Evolutionary conservation across 2,329 filamentous ascomycete species (phyloP).

Genomic region (Clonostachys solani): DNA sequence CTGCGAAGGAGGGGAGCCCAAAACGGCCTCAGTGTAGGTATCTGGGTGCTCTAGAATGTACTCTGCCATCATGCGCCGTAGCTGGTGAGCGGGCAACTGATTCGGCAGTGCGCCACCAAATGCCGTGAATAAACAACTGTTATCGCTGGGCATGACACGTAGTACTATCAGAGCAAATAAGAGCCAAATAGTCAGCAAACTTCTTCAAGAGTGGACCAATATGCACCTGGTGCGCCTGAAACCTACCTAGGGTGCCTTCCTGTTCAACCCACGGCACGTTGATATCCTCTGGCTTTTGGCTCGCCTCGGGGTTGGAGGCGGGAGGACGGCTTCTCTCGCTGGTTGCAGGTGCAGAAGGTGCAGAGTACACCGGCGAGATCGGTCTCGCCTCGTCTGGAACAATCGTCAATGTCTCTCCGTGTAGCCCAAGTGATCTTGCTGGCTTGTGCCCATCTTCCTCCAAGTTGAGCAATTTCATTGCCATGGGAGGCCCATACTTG

Average conservation of each 20-base stretch:
- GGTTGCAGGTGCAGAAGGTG: background rate
- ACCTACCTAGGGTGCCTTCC: conserved; percentile 45
- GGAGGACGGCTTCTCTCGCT: background rate
- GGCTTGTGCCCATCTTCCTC: conserved; percentile 6
- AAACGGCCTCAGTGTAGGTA: conserved; percentile 69
- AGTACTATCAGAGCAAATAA: conserved; percentile 50
- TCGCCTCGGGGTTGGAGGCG: background rate
- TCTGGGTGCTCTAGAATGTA: conserved; percentile 71
- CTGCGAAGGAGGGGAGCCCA: conserved; percentile 66
- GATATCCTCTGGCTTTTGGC: conserved; percentile 19
- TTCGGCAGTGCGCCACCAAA: conserved; percentile 75
- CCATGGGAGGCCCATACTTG: conserved; percentile 75
- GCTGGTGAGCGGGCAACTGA: conserved; percentile 40
- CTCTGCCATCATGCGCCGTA: conserved; percentile 74
- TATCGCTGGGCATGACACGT: conserved; percentile 95
- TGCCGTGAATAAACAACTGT: conserved; percentile 89
- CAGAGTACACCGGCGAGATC: conserved; percentile 5
- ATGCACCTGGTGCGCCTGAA: background rate
- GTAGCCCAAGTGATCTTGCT: conserved; percentile 42
- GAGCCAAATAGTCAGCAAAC: too few relatives aligned
- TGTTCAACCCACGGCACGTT: conserved; percentile 43
- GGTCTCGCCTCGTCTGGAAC: conserved; percentile 30
- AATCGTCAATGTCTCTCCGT: conserved; percentile 46
- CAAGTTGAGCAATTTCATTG: conserved; percentile 61
- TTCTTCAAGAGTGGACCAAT: too few relatives aligned